These are phyloP conservation scores for Eucalyptus erythrocorys DNA, from an alignment of 345 rosid species.

Conservation along the genomic window DNA sequence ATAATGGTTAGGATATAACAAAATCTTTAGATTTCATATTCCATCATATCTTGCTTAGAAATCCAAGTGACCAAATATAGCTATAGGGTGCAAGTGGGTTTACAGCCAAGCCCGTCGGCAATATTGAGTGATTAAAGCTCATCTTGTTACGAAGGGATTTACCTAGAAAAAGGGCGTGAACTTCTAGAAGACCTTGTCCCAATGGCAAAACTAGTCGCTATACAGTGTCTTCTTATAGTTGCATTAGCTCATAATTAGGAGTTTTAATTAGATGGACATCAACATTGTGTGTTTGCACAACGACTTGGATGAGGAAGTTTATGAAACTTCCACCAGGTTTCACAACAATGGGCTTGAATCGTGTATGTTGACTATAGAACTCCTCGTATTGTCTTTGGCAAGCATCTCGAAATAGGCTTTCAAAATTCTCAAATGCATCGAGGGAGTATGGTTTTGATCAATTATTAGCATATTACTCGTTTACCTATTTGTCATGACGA, in stretches of 20 bases:
- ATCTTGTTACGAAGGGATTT: background rate
- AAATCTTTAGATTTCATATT: too few relatives aligned
- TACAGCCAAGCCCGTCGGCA: background rate
- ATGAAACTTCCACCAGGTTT: background rate
- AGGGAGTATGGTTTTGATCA: background rate
- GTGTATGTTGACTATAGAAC: background rate
- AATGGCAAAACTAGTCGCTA: background rate
- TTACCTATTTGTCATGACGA: background rate
- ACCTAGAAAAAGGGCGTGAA: background rate
- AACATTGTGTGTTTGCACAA: background rate
- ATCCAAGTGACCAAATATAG: too few relatives aligned
- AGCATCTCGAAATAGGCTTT: background rate
- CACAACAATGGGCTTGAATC: background rate
- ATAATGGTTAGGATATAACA: too few relatives aligned
- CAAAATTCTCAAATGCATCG: background rate
- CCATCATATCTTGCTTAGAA: rapidly evolving
- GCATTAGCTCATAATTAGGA: background rate
- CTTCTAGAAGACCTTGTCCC: background rate
- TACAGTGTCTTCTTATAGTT: background rate
- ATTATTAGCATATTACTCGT: background rate
- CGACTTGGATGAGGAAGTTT: background rate
- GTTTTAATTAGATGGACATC: background rate
- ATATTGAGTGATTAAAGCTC: background rate
- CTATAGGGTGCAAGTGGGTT: background rate
- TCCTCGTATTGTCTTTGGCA: background rate